These are phyloP conservation scores for Plasmodium knowlesi DNA, from an alignment of 169 alveolate genomes.

Conservation along the genomic window DNA sequence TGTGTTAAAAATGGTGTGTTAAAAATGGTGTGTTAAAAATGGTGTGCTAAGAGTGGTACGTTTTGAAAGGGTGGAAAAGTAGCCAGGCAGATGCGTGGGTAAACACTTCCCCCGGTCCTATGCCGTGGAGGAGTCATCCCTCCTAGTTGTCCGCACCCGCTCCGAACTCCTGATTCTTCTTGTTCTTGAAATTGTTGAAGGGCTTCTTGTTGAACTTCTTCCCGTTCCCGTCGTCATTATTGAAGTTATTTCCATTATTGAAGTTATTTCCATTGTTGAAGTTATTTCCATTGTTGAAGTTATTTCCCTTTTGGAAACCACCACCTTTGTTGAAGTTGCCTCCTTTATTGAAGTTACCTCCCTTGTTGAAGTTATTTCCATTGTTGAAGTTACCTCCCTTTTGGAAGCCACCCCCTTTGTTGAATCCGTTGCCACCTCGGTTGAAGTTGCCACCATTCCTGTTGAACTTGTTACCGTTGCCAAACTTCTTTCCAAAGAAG, in stretches of 20 bases:
- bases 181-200: conserved; percentile 52
- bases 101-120: background rate
- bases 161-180: conserved; percentile 5
- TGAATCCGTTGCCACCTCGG: background rate
- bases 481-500: background rate
- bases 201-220: conserved; percentile 15
- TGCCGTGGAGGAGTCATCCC: background rate
- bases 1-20: background rate
- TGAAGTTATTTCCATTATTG: background rate
- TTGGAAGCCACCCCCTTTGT: background rate
- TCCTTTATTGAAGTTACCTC: background rate
- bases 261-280: background rate
- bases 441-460: conserved; percentile 1
- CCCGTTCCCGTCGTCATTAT: background rate
- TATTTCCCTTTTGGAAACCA: background rate
- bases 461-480: background rate
- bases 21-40: background rate
- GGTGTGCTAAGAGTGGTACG: background rate
- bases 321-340: conserved; percentile 3
- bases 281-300: background rate
- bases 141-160: background rate
- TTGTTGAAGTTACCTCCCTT: background rate
- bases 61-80: background rate
- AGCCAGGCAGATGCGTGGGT: background rate
- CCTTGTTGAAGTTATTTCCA: background rate